Base-by-base conservation (phyloP, 352 stramenopile genomes). In the Thalassiosira sp. region DNA sequence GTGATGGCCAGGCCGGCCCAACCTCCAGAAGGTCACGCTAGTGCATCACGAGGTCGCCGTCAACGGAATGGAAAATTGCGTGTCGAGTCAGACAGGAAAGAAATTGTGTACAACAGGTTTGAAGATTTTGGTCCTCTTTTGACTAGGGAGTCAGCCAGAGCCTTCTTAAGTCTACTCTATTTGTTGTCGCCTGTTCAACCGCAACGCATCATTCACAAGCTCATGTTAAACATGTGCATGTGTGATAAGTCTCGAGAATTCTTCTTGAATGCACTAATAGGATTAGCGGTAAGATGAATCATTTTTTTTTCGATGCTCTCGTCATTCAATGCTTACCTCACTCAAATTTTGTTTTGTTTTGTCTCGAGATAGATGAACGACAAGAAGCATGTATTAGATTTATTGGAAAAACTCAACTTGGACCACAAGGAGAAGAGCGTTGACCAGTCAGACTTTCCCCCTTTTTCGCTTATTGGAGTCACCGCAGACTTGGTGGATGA, bases 151-250 rank as follows among this genome's bases (percentile, higher is more conserved):
- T 78, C 85, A 24, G 60, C 91, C 10, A 86, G 86, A 43, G 48
- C 82, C 56, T 45, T 95, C 7, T 27, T 95, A 3, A 74, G 75
- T 7, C 69, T 95, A n/a, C 77, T 95, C 35, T 94, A 90, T 80
- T 70, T 95, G 5, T 57, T 93, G 24, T 89, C 76, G 6, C 89
- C 90, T 18, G 76, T 95, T 7, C 82, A 91, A 33, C 88, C 88
- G 2, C 82, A 93, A 27, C 68, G 85, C n/a, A 68, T 94, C 8
- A 54, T 94, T 0, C 89, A 95, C 64, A 94, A 92, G 56, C 54
- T 94, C 5, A 77, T 94, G 33, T 80, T 93, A 51, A 95, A 95
- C 72, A 62, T 95, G 18, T 90, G 73, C 66, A 72, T 65, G 25
- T 73, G 84, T 49, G 42, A 56, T 5, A 40, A 69, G 20, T 68